Conservation (phyloP, 2,329 filamentous ascomycete species). For the Beauveria asiatica region DNA sequence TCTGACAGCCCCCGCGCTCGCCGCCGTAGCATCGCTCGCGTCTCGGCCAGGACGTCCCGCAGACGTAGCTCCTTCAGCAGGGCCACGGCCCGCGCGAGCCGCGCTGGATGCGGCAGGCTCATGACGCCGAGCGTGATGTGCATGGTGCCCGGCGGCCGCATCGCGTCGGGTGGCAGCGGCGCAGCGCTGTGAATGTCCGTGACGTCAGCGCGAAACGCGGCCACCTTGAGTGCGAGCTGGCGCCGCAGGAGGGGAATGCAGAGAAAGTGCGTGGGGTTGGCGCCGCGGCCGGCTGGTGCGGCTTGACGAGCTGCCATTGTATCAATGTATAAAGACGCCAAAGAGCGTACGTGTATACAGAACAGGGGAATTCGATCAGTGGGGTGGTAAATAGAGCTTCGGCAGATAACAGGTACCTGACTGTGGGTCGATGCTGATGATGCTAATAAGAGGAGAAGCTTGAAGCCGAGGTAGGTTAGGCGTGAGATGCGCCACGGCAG, state of each 20-base stretch:
- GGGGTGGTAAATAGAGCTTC: too few species aligned
- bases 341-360: too few species aligned
- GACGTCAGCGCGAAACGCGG: slow-evolving; percentile 53
- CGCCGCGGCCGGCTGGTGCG: slow-evolving; percentile 24
- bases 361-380: neutral
- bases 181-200: slow-evolving; percentile 34
- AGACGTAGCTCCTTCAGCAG: slow-evolving; percentile 30
- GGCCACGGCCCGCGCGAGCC: slow-evolving; percentile 32
- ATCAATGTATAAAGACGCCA: neutral
- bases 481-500: too few species aligned
- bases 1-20: neutral
- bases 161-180: slow-evolving; percentile 52
- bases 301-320: slow-evolving; percentile 12
- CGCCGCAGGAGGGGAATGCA: slow-evolving; percentile 62
- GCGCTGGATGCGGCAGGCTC: slow-evolving; percentile 50
- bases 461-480: too few species aligned
- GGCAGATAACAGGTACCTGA: too few species aligned
- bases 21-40: slow-evolving; percentile 13
- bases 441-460: too few species aligned
- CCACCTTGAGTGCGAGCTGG: slow-evolving; percentile 56
- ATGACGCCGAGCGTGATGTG: slow-evolving; percentile 86
- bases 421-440: too few species aligned
- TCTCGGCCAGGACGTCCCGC: slow-evolving; percentile 29
- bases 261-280: slow-evolving; percentile 61
- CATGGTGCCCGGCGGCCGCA: slow-evolving; percentile 70